A percentile compares a stretch with the other conserved stretches of the same genome.
These are phyloP conservation scores for Pseudogymnoascus sp. DNA, from an alignment of 2,329 filamentous ascomycete species.

Conservation along the genomic window DNA sequence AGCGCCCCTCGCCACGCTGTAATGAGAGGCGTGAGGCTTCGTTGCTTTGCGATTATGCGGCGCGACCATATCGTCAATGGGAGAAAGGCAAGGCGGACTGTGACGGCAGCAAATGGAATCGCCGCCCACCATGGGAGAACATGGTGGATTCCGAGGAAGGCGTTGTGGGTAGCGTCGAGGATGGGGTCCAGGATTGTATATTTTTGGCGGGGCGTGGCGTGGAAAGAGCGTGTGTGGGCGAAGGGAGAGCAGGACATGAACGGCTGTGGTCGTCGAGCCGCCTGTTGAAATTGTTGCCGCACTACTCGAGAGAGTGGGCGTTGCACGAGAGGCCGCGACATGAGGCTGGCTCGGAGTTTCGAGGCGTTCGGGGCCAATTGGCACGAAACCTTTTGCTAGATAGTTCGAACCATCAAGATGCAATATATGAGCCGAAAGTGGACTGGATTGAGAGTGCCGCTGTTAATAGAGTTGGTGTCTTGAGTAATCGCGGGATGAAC, in stretches of 20 bases:
- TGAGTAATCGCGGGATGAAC: not conserved
- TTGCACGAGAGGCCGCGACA: not conserved
- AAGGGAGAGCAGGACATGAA: not conserved
- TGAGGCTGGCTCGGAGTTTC: not conserved
- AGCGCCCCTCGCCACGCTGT: conserved; percentile 27
- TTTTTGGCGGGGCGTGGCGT: not conserved
- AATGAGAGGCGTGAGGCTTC: conserved; percentile 34
- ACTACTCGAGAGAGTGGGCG: conserved; percentile 3
- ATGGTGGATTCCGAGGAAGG: conserved; percentile 42
- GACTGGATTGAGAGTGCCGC: not conserved
- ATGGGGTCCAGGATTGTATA: conserved; percentile 29
- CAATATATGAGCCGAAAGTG: not conserved
- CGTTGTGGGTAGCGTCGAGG: conserved; percentile 34
- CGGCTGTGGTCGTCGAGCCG: not conserved
- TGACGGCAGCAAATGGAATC: conserved; percentile 45
- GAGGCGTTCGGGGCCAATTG: not conserved
- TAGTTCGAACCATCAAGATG: not conserved
- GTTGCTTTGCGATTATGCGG: conserved; percentile 31
- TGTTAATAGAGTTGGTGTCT: not conserved
- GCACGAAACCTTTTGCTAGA: not conserved
- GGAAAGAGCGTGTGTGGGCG: not conserved
- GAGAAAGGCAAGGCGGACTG: conserved; percentile 39
- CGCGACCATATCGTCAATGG: conserved; percentile 38
- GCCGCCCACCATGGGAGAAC: conserved; percentile 44
- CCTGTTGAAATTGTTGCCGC: not conserved